Conservation (phyloP, 441 rosid species). For the Arabidopsis hybrid region DNA sequence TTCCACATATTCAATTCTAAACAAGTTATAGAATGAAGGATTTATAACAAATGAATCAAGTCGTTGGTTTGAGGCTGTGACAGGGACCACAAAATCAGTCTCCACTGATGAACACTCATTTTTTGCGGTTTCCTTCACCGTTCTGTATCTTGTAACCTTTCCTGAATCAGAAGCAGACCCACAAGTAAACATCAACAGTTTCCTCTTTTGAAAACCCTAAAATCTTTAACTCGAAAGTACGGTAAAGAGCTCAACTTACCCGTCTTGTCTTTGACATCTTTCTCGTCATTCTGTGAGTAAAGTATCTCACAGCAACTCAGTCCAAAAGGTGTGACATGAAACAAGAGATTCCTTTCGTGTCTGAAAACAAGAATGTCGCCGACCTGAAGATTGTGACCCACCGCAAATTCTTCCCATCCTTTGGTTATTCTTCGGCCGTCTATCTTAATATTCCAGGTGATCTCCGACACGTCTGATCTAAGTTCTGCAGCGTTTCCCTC, state of each 20-base stretch:
- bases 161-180: neutral
- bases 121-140: neutral
- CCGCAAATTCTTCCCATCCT: neutral
- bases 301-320: neutral
- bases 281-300: neutral
- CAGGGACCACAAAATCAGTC: neutral
- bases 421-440: neutral
- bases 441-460: neutral
- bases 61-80: slow-evolving; percentile 2
- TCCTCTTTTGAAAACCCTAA: no score
- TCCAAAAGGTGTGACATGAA: neutral
- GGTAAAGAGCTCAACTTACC: neutral
- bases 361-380: slow-evolving; percentile 8
- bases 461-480: neutral
- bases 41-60: neutral
- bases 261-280: neutral
- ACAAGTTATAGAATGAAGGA: neutral
- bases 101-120: neutral
- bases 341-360: neutral
- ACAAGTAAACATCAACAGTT: neutral
- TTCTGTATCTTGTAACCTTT: neutral
- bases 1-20: neutral
- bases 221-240: no score
- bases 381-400: neutral
- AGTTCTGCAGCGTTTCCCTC: neutral